Evolutionary conservation across 2,329 filamentous ascomycete genomes (phyloP), one percentile per base, ranked within the genome.

Genomic region (Aspergillus glaucus): DNA sequence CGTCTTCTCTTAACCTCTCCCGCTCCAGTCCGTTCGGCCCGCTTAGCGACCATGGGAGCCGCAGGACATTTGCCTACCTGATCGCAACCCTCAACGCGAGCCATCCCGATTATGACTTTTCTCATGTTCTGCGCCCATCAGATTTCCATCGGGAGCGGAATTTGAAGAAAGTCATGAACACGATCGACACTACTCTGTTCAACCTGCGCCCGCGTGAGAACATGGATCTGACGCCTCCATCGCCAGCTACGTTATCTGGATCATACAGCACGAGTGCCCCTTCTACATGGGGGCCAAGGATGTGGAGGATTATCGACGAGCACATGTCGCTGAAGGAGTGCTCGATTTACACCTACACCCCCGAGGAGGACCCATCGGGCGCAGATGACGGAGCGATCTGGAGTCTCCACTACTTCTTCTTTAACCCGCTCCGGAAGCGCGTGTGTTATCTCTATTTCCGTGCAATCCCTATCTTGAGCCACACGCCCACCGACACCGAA

Each of bases 81-180:
- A 97, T 98, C 59, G 93, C 93, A 34, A 97, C 92, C 0, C 77
- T 98, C 32, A 98, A 98, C 64, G 93, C 93, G 4, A 95, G 88
- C 50, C 92, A 98, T 71, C 84, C 88, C 2, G 88, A 98, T 70
- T 97, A 98, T 69, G 93, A 98, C 69, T 98, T 98, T 71, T 95
- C 90, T 2, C 87, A 95, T 63, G 85, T 93, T 30, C 76, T 97
- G 50, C 85, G 91, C 34, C 91, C 93, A 0, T 81, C 85, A 32
- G 93, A 98, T 67, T 98, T 98, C 68, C 86, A 85, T 59, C 85
- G 87, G 55, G 91, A 96, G 74, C 80, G 85, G 50, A 88, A 84
- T 59, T 69, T 95, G 54, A 83, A 87, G 53, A 79, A 80, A 19
- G 88, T 95, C 50, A 95, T 95, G 80, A 86, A 86, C 61, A 88